These are phyloP conservation scores for Dactylellina leptospora DNA, from an alignment of 2,329 filamentous ascomycete genomes.

Conservation along the genomic window DNA sequence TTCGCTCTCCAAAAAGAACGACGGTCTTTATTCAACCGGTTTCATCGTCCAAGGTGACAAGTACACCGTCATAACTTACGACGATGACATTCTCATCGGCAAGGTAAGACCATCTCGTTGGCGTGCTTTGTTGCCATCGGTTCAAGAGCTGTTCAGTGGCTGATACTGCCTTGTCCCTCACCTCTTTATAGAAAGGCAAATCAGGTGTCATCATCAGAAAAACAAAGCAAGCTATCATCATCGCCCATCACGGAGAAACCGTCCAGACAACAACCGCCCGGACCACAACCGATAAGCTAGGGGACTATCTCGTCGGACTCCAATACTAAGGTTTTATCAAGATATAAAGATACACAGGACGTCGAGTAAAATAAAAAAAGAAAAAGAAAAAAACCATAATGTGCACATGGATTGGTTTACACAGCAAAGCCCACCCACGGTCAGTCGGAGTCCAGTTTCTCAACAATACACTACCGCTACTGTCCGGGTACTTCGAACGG, in stretches of 20 bases:
- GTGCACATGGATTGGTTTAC: neutral
- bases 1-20: neutral
- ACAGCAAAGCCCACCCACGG: too few species aligned
- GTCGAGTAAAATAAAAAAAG: too few species aligned
- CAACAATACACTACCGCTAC: too few species aligned
- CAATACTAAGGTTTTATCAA: too few species aligned
- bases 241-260: conserved; percentile 83
- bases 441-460: too few species aligned
- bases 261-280: conserved; percentile 76
- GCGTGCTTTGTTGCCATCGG: too few species aligned
- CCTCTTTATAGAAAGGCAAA: neutral
- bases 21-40: conserved; percentile 54
- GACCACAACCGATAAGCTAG: conserved; percentile 73
- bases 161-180: too few species aligned
- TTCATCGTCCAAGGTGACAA: neutral
- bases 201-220: conserved; percentile 70
- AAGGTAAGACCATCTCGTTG: neutral
- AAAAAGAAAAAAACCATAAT: too few species aligned
- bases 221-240: conserved; percentile 67
- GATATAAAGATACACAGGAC: too few species aligned
- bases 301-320: neutral
- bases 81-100: neutral
- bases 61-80: conserved; percentile 63
- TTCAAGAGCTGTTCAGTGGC: too few species aligned
- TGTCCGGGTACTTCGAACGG: too few species aligned